phyloP scores from a whole-genome alignment of 2,329 filamentous ascomycete genomes.

The Aspergillus fijiensis region DNA sequence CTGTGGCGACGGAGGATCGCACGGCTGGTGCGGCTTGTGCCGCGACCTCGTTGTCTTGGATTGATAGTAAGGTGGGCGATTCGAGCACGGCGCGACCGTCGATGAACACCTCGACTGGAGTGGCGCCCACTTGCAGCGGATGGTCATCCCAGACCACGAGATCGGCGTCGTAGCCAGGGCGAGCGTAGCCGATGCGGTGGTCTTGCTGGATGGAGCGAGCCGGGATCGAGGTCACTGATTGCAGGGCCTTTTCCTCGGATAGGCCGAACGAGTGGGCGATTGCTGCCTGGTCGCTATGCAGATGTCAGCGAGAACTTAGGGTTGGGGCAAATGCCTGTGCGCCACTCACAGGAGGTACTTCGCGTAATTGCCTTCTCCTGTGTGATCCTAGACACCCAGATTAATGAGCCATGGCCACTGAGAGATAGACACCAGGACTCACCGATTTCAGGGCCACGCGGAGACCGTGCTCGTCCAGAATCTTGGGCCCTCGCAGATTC shows the following conservation, averaged over 20 bases:
- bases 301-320: background rate
- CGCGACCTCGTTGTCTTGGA: too few species aligned
- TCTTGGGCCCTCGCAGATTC: slow-evolving; percentile 65
- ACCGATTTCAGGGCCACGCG: slow-evolving; percentile 69
- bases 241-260: slow-evolving; percentile 60
- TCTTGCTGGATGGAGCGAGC: slow-evolving; percentile 59
- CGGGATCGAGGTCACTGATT: slow-evolving; percentile 59
- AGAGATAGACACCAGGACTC: slow-evolving; percentile 23
- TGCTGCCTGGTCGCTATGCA: slow-evolving; percentile 48
- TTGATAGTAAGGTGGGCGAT: too few species aligned
- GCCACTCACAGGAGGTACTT: slow-evolving; percentile 29
- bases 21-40: too few species aligned
- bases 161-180: slow-evolving; percentile 62
- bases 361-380: slow-evolving; percentile 3
- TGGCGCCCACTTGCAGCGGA: slow-evolving; percentile 59
- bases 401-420: too few species aligned
- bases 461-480: slow-evolving; percentile 63
- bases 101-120: slow-evolving; percentile 64
- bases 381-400: slow-evolving; percentile 3
- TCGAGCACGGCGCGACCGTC: slow-evolving; percentile 45
- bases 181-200: slow-evolving; percentile 60
- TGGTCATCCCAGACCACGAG: slow-evolving; percentile 64
- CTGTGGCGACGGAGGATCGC: too few species aligned
- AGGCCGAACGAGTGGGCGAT: slow-evolving; percentile 57
- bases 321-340: background rate